phyloP scores from a whole-genome alignment of 371 early-diverging fungal species.

The Mucor irregularis region DNA sequence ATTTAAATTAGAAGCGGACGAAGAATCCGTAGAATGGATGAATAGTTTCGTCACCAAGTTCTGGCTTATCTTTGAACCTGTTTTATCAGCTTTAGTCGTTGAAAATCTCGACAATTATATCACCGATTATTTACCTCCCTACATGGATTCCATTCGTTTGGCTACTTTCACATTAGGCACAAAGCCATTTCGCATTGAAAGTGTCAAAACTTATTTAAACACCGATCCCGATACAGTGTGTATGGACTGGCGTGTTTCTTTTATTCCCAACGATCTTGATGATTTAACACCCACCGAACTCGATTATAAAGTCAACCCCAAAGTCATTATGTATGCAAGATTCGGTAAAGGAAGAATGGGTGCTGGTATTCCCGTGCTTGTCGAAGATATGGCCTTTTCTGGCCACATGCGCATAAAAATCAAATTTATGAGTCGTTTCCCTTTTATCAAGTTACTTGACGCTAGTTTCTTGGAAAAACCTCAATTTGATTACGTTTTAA shows the following conservation, averaged over 20 bases:
- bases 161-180: constrained; percentile 97
- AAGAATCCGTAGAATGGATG: constrained; percentile 97
- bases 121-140: constrained; percentile 81
- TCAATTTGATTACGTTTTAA: constrained; percentile 89
- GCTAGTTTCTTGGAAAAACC: constrained; percentile 90
- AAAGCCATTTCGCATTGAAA: constrained; percentile 91
- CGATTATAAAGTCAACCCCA: constrained; percentile 80
- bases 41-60: constrained; percentile 88
- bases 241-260: constrained; percentile 92
- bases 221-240: constrained; percentile 80
- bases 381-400: constrained; percentile 90
- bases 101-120: constrained; percentile 76
- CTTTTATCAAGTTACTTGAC: constrained; percentile 88
- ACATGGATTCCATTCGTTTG: constrained; percentile 89
- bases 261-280: constrained; percentile 78
- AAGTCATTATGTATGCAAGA: constrained; percentile 87
- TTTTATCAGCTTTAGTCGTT: constrained; percentile 78
- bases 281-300: constrained; percentile 69
- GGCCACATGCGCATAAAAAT: constrained; percentile 84
- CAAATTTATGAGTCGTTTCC: constrained; percentile 84
- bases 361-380: constrained; percentile 92
- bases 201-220: constrained; percentile 74
- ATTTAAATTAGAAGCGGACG: constrained; percentile 51
- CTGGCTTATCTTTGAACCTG: constrained; percentile 97
- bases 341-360: constrained; percentile 89